These are phyloP conservation scores for Penicillium coprophilum DNA, from an alignment of 495 filamentous ascomycete species.

Conservation along the genomic window DNA sequence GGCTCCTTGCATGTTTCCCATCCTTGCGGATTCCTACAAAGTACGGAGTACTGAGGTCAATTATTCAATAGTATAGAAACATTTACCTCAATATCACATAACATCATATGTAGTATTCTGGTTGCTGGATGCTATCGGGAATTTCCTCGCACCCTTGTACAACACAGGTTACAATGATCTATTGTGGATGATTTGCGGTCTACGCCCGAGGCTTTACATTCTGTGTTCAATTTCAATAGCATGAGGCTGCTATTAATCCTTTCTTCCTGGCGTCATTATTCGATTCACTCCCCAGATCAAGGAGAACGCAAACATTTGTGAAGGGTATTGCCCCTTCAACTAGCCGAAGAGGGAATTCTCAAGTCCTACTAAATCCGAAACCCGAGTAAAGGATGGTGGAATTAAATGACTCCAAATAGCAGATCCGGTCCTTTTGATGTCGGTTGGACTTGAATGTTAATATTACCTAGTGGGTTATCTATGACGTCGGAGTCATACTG, in stretches of 20 bases:
- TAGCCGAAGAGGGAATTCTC: constrained; percentile 2
- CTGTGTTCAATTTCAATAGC: constrained; percentile 1
- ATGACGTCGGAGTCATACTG: neutral
- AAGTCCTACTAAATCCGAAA: neutral
- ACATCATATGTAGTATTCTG: neutral
- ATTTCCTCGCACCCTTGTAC: neutral
- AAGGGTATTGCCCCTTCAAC: neutral
- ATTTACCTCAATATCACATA: neutral
- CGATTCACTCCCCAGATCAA: constrained; percentile 3
- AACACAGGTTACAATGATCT: neutral
- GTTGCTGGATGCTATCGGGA: neutral
- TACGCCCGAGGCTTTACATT: constrained; percentile 1
- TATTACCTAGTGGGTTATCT: neutral
- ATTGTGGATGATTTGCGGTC: constrained; percentile 1
- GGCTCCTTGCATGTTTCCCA: constrained; percentile 29
- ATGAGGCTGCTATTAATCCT: constrained; percentile 8
- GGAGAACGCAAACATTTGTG: constrained; percentile 1
- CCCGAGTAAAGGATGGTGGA: neutral
- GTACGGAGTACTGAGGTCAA: neutral
- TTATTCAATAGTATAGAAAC: neutral
- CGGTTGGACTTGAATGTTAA: neutral
- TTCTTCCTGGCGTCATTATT: constrained; percentile 12
- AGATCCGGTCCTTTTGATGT: neutral
- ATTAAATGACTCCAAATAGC: neutral
- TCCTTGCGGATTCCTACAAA: constrained; percentile 20